Evolutionary conservation across 2,329 filamentous ascomycete species (phyloP).

Genomic region (Aureobasidium sp.): DNA sequence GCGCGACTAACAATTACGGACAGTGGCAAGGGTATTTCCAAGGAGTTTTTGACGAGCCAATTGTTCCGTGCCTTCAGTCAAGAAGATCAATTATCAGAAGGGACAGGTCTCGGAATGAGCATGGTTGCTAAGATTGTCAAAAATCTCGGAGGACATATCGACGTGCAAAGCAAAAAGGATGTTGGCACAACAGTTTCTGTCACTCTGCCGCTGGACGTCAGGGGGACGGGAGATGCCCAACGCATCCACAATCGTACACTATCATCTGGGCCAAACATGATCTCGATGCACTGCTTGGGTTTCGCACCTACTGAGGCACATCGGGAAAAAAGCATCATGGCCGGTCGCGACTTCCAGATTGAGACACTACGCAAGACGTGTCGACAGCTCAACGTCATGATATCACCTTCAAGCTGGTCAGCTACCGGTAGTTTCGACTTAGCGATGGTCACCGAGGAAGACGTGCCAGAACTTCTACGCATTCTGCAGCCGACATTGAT

Average conservation of each 20-base stretch:
- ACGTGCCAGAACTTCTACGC: background rate
- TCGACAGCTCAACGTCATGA: background rate
- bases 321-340: background rate
- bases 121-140: conserved; percentile 25
- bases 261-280: conserved; percentile 6
- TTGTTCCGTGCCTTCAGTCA: conserved; percentile 26
- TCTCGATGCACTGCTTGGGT: background rate
- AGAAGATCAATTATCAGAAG: conserved; percentile 23
- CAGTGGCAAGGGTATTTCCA: conserved; percentile 56
- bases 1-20: conserved; percentile 41
- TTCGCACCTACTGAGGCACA: conserved; percentile 9
- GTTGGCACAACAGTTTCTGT: conserved; percentile 41
- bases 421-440: background rate
- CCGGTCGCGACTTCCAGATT: background rate
- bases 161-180: conserved; percentile 34
- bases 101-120: conserved; percentile 26
- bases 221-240: background rate
- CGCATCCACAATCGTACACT: background rate
- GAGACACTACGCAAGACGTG: background rate
- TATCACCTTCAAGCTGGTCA: background rate
- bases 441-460: background rate
- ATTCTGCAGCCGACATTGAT: background rate
- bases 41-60: conserved; percentile 40
- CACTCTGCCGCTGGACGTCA: conserved; percentile 31
- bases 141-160: conserved; percentile 18